Evolutionary conservation across 345 rosid species (phyloP), one percentile per base, ranked within the genome.

Genomic region (Excoecaria cochinchinensis): DNA sequence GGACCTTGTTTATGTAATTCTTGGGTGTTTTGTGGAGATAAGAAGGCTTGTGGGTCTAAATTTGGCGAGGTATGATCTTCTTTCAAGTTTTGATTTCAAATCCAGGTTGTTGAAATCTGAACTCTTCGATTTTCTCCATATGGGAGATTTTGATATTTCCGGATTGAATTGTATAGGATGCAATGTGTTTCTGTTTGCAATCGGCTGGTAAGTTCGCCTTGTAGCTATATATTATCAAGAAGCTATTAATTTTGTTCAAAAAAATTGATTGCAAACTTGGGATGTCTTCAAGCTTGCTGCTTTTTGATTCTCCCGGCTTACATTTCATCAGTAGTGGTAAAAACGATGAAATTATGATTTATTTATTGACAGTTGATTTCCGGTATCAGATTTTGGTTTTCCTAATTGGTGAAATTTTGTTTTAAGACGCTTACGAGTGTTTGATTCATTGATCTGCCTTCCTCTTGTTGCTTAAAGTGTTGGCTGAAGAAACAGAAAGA

Each of bases 11-110:
- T 78, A 58, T 86, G 89, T 22, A 76, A 82, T 77, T 84, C 87
- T 67, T 86, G 89, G 87, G 89, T 84, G n/a, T 86, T 73, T 65
- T 84, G 89, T 67, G 89, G 85, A n/a, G 70, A 79, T 71, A 62
- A 55, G 40, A 46, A 73, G 53, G 80, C 79, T 39, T 86, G 89
- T 74, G 81, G 81, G 44, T 52, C 85, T 62, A 51, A 81, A 73
- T 86, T 83, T 53, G 89, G 89, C 17, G 86, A 86, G 89, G 86
- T 86, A 69, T 60, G 48, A 24, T 67, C 19, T 25, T 15, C 3
- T 68, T 53, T 55, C 47, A 31, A 47, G 11, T 19, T 38, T 52
- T 70, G 31, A 5, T 31, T 36, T 16, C 13, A 6, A 44, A 72
- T 40, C 6, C 21, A 40, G 1, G 8, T 44, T 46, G 17, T 44